Conservation (phyloP, 2,329 filamentous ascomycete species). For the Trematosphaeria pertusa region DNA sequence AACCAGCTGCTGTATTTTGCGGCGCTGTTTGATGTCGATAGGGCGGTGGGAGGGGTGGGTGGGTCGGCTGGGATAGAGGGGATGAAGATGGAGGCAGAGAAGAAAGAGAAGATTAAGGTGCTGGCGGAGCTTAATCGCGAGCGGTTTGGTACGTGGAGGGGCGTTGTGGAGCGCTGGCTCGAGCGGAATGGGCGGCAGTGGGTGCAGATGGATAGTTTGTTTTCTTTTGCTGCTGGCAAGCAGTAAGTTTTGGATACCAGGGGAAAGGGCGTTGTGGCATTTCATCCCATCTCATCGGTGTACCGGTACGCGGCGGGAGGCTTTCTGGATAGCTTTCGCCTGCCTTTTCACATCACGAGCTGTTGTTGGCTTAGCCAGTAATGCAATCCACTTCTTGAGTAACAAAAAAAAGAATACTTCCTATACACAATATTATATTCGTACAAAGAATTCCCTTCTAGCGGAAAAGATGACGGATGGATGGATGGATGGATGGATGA, state of each 20-base stretch:
- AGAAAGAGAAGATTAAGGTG: constrained; percentile 64
- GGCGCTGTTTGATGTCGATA: constrained; percentile 87
- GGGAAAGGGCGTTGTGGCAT: no score
- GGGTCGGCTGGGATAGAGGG: constrained; percentile 56
- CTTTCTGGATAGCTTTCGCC: no score
- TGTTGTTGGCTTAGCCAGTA: no score
- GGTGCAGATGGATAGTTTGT: constrained; percentile 92
- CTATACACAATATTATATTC: no score
- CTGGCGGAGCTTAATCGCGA: constrained; percentile 83
- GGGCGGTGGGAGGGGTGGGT: constrained; percentile 63
- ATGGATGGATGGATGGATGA: no score
- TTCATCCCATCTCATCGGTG: no score
- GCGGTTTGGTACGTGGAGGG: constrained; percentile 77
- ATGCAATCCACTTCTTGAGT: no score
- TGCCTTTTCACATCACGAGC: no score
- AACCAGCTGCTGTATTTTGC: constrained; percentile 93
- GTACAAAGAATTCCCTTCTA: no score
- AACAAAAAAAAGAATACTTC: no score
- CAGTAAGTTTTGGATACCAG: constrained; percentile 6
- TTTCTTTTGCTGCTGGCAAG: constrained; percentile 66
- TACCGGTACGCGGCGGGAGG: no score
- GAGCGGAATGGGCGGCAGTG: constrained; percentile 90
- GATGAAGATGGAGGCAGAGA: constrained; percentile 63
- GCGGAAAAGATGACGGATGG: no score
- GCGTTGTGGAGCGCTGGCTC: constrained; percentile 80